These are phyloP conservation scores for Elsinoe ampelina DNA, from an alignment of 2,329 filamentous ascomycete species.

Conservation along the genomic window DNA sequence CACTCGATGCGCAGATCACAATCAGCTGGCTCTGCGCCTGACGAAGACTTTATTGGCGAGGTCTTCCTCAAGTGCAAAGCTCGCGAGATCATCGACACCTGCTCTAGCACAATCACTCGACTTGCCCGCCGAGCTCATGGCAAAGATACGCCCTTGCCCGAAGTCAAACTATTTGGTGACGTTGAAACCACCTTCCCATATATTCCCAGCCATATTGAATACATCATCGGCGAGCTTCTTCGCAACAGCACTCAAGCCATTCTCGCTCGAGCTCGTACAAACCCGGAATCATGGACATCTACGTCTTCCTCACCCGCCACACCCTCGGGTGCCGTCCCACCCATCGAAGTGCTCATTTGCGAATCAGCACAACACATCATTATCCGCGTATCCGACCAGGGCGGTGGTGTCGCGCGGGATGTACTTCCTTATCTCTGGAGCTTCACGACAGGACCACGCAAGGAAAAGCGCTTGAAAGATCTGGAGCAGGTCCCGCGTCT, in stretches of 20 bases:
- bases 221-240: slow-evolving; percentile 90
- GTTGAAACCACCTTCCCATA: slow-evolving; percentile 88
- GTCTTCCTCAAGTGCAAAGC: slow-evolving; percentile 91
- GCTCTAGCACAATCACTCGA: slow-evolving; percentile 64
- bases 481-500: slow-evolving; percentile 79
- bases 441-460: slow-evolving; percentile 85
- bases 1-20: slow-evolving; percentile 61
- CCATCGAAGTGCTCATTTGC: slow-evolving; percentile 89
- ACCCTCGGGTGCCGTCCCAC: slow-evolving; percentile 62
- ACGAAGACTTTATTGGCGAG: slow-evolving; percentile 83
- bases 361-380: slow-evolving; percentile 93
- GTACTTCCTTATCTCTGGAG: slow-evolving; percentile 89
- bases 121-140: slow-evolving; percentile 70
- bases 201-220: slow-evolving; percentile 77
- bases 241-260: slow-evolving; percentile 92
- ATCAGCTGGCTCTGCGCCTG: slow-evolving; percentile 39
- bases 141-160: slow-evolving; percentile 60
- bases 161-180: slow-evolving; percentile 76
- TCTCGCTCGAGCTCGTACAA: slow-evolving; percentile 49
- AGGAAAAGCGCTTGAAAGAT: slow-evolving; percentile 69
- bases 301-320: neutral
- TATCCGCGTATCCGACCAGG: slow-evolving; percentile 89
- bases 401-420: slow-evolving; percentile 79
- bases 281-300: slow-evolving; percentile 17
- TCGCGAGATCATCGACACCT: slow-evolving; percentile 76